Evolutionary conservation across 257 asterid species (phyloP).

Genomic region (Osmanthus fragrans): DNA sequence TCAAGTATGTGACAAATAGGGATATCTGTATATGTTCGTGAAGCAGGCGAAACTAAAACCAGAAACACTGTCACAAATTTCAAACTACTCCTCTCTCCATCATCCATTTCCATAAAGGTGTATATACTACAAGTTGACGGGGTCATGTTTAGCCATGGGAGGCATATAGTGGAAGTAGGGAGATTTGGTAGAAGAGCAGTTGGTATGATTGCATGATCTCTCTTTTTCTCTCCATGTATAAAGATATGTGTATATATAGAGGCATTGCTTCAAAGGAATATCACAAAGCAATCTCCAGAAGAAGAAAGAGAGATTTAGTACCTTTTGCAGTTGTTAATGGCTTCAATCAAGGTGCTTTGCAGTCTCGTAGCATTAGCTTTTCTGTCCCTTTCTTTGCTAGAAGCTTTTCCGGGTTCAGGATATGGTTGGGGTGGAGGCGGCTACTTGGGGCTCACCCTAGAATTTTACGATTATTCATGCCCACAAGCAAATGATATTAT

Average conservation of each 20-base stretch:
- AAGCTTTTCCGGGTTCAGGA: constrained; percentile 40
- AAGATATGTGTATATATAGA: constrained; percentile 25
- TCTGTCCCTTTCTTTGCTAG: constrained; percentile 27
- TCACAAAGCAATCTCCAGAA: constrained; percentile 10
- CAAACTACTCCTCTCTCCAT: constrained; percentile 15
- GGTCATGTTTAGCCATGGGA: constrained; percentile 29
- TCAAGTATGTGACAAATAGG: not conserved
- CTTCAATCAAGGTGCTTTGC: constrained; percentile 26
- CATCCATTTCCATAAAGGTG: constrained; percentile 12
- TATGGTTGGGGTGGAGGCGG: constrained; percentile 27
- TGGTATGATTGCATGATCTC: constrained; percentile 27
- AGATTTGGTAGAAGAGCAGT: constrained; percentile 70
- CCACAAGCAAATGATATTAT: constrained; percentile 75
- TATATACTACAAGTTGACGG: constrained; percentile 26
- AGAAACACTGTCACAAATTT: constrained; percentile 34
- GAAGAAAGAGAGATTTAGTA: not conserved
- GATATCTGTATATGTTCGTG: constrained; percentile 22
- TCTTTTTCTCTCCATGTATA: not conserved
- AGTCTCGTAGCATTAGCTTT: constrained; percentile 30
- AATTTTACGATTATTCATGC: constrained; percentile 57
- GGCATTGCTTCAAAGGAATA: not conserved
- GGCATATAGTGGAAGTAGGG: constrained; percentile 15
- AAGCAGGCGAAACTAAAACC: constrained; percentile 78
- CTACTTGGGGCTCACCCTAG: constrained; percentile 46
- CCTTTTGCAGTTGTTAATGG: constrained; percentile 33